A percentile compares a stretch with the other conserved stretches of the same genome.
Conservation (phyloP, 2,329 filamentous ascomycete species). For the Aspergillus fumigatiaffinis region DNA sequence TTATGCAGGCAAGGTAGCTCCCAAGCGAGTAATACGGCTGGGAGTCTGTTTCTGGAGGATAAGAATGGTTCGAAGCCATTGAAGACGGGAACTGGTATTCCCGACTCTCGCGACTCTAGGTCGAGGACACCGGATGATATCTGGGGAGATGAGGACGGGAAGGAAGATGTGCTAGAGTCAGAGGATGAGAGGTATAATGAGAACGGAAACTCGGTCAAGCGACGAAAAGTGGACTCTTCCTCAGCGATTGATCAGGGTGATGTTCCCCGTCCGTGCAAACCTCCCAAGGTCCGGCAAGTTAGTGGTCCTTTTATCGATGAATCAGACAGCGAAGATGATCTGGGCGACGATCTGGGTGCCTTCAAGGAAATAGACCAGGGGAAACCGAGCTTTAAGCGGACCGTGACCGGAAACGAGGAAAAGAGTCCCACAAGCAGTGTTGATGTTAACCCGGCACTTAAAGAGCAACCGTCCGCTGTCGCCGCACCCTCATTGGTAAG, state of each 20-base stretch:
- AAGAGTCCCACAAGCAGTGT: neutral
- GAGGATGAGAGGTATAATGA: slow-evolving; percentile 30
- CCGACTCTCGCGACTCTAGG: slow-evolving; percentile 8
- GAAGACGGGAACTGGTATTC: neutral
- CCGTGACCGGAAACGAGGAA: neutral
- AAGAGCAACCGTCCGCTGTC: slow-evolving; percentile 17
- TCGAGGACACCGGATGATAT: slow-evolving; percentile 32
- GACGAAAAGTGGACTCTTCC: slow-evolving; percentile 27
- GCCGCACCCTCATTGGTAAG: slow-evolving; percentile 44
- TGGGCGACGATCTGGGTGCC: slow-evolving; percentile 32
- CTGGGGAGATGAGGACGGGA: slow-evolving; percentile 29
- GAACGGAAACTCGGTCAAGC: slow-evolving; percentile 28
- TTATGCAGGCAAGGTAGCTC: slow-evolving; percentile 9
- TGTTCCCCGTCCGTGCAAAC: neutral
- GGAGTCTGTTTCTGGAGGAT: slow-evolving; percentile 36
- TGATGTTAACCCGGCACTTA: slow-evolving; percentile 7
- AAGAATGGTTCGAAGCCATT: slow-evolving; percentile 16
- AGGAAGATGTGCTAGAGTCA: slow-evolving; percentile 1
- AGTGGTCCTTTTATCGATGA: slow-evolving; percentile 42
- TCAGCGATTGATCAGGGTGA: neutral
- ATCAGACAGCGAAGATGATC: slow-evolving; percentile 53
- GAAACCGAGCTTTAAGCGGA: neutral
- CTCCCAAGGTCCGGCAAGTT: slow-evolving; percentile 12
- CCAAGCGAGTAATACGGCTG: slow-evolving; percentile 11
- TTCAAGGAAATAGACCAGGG: slow-evolving; percentile 21